These are phyloP conservation scores for Picea sitchensis DNA, from an alignment of 75 land plant genomes.

Conservation along the genomic window DNA sequence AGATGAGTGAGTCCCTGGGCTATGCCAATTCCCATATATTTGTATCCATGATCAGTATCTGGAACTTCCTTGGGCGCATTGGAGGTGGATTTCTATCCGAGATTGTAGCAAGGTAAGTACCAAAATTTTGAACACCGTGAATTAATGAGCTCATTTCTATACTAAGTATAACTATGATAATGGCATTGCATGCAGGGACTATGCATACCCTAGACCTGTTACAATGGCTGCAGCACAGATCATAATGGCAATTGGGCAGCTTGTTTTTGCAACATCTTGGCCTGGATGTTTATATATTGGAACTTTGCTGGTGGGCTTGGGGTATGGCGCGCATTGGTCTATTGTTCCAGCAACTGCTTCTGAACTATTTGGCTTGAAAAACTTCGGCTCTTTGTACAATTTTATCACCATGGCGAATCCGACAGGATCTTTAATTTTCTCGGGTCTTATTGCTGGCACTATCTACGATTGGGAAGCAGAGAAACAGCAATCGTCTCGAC, in stretches of 20 bases:
- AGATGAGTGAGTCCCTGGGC: slow-evolving; percentile 42
- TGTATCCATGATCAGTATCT: slow-evolving; percentile 49
- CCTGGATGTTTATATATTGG: slow-evolving; percentile 74
- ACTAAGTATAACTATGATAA: background rate
- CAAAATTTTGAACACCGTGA: too few species aligned
- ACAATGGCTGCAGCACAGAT: slow-evolving; percentile 60
- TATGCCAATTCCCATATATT: slow-evolving; percentile 39
- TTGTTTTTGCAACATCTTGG: slow-evolving; percentile 68
- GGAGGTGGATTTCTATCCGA: slow-evolving; percentile 41
- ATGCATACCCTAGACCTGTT: slow-evolving; percentile 48
- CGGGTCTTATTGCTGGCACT: slow-evolving; percentile 63
- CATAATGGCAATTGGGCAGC: slow-evolving; percentile 71
- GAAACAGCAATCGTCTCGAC: slow-evolving; percentile 29
- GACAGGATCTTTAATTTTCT: slow-evolving; percentile 71
- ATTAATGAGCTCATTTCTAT: background rate
- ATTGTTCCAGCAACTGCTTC: slow-evolving; percentile 79
- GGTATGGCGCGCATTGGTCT: slow-evolving; percentile 89
- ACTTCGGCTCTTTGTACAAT: slow-evolving; percentile 82
- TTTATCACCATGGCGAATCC: slow-evolving; percentile 76
- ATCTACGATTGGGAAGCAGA: slow-evolving; percentile 90
- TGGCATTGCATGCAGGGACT: slow-evolving; percentile 9
- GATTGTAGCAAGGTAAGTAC: slow-evolving; percentile 2
- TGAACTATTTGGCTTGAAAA: slow-evolving; percentile 86
- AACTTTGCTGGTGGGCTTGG: slow-evolving; percentile 71
- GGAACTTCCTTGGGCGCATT: slow-evolving; percentile 39